Conservation (phyloP, 148 eudicot genomes). For the Vaccinium macrocarpon region DNA sequence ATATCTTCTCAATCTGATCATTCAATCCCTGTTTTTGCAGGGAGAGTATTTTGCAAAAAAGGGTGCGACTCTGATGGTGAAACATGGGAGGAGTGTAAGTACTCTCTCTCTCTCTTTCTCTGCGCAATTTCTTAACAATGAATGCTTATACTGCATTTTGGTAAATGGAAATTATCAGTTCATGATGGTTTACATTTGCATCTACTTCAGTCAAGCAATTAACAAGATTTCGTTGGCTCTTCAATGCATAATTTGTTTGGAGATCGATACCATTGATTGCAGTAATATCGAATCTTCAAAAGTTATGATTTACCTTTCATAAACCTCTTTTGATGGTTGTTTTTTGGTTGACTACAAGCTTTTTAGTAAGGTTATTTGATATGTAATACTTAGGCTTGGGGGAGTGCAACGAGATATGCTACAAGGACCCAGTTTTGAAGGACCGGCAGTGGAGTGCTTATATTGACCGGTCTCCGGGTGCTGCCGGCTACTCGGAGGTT, state of each 20-base stretch:
- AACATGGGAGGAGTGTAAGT: conserved; percentile 95
- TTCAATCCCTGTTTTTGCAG: conserved; percentile 29
- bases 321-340: neutral
- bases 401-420: conserved; percentile 85
- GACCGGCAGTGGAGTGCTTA: conserved; percentile 95
- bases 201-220: neutral
- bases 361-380: neutral
- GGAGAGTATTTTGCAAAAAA: conserved; percentile 99
- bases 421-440: conserved; percentile 93
- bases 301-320: neutral
- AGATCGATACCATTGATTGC: too few relatives aligned
- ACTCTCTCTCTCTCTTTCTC: neutral
- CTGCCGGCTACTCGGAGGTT: conserved; percentile 83
- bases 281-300: neutral
- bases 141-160: neutral
- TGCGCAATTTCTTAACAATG: conserved; percentile 9
- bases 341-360: conserved; percentile 3
- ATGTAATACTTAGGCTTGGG: conserved; percentile 49
- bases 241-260: neutral
- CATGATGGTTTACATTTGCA: neutral
- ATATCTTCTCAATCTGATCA: neutral
- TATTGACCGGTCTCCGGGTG: conserved; percentile 98
- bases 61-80: conserved; percentile 92
- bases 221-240: neutral
- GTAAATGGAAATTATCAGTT: neutral